These are phyloP conservation scores for Gossypium turneri DNA, from an alignment of 345 rosid species.

Conservation along the genomic window DNA sequence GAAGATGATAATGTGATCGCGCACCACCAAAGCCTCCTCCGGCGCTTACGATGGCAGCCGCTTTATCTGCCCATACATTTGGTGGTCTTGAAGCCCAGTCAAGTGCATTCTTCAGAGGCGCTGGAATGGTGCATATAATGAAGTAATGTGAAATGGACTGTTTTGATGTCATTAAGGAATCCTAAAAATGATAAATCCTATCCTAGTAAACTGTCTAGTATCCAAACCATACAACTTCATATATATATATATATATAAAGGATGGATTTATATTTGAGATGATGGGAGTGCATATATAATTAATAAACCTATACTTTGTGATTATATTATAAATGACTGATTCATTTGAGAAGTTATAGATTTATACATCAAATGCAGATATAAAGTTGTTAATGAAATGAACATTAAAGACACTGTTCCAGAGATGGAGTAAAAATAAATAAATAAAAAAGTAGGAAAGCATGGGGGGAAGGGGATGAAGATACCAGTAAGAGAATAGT, in stretches of 20 bases:
- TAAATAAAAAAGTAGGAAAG: not conserved
- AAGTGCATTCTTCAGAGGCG: slow-evolving; percentile 76
- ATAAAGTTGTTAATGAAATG: too few species aligned
- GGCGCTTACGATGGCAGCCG: slow-evolving; percentile 70
- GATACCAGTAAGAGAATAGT: not conserved
- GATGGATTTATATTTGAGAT: too few species aligned
- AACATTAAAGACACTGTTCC: too few species aligned
- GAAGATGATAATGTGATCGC: slow-evolving; percentile 66
- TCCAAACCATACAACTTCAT: too few species aligned
- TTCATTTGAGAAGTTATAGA: too few species aligned
- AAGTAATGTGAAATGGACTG: not conserved
- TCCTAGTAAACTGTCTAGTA: too few species aligned
- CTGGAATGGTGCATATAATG: slow-evolving; percentile 23
- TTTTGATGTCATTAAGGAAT: not conserved
- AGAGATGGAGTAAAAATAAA: not conserved
- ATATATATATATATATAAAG: too few species aligned
- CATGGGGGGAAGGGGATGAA: not conserved
- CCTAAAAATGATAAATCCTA: too few species aligned
- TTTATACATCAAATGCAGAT: too few species aligned
- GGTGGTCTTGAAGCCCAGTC: slow-evolving; percentile 84
- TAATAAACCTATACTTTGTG: too few species aligned
- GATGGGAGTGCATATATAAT: too few species aligned
- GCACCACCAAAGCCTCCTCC: slow-evolving; percentile 65
- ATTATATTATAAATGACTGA: too few species aligned
- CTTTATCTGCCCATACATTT: slow-evolving; percentile 73